Evolutionary conservation across 2,329 filamentous ascomycete species (phyloP).

Genomic region (Aspergillus sp.): DNA sequence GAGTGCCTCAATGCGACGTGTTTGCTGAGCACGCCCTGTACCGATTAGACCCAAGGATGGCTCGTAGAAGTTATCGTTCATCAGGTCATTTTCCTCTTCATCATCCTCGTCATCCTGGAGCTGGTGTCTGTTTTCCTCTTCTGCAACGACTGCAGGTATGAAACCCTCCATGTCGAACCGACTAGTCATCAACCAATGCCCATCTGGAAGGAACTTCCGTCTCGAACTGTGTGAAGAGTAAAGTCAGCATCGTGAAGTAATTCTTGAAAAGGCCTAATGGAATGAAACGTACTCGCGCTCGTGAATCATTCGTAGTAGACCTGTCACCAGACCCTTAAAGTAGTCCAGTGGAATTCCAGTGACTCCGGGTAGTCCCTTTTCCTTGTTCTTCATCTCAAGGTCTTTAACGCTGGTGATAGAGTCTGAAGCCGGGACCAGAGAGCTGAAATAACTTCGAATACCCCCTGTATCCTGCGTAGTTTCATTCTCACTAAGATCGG

Average conservation of each 20-base stretch:
- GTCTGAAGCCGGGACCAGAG: constrained; percentile 15
- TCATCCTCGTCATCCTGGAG: constrained; percentile 61
- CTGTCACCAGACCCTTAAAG: constrained; percentile 74
- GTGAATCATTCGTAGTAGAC: constrained; percentile 80
- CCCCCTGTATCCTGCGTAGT: constrained; percentile 33
- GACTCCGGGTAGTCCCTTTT: constrained; percentile 55
- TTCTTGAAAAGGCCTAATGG: not conserved
- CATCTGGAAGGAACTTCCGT: constrained; percentile 72
- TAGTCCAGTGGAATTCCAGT: constrained; percentile 72
- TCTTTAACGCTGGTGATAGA: constrained; percentile 24
- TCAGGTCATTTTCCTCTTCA: constrained; percentile 45
- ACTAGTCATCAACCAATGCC: constrained; percentile 92
- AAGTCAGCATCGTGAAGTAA: not conserved
- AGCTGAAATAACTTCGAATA: constrained; percentile 44
- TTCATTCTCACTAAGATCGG: constrained; percentile 54
- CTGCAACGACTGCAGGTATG: constrained; percentile 76
- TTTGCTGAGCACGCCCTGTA: constrained; percentile 58
- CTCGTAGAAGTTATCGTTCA: constrained; percentile 26
- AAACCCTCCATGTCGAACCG: constrained; percentile 85
- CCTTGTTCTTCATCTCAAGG: constrained; percentile 33
- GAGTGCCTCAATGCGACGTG: constrained; percentile 58
- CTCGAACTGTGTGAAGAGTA: constrained; percentile 54
- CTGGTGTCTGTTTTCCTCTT: constrained; percentile 73
- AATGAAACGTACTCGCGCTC: constrained; percentile 62
- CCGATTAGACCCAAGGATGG: constrained; percentile 44